These are phyloP conservation scores for Kregervanrija delftensis DNA, from an alignment of 805 yeast species.

Conservation along the genomic window DNA sequence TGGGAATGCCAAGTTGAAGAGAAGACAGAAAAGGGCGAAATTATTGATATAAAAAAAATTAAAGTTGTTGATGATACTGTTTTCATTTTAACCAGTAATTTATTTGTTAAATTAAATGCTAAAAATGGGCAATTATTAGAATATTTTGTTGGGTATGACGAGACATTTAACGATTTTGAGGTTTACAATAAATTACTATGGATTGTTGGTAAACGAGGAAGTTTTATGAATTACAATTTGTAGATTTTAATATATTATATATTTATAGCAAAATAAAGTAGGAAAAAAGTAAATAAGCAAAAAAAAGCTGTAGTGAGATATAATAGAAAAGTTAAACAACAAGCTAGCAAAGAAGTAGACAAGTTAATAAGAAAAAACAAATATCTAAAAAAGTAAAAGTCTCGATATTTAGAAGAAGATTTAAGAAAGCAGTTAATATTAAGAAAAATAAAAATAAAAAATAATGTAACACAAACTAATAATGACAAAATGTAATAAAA, in stretches of 20 bases:
- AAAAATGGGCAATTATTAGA: conserved; percentile 6
- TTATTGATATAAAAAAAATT: conserved; percentile 2
- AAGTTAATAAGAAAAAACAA: too few relatives aligned
- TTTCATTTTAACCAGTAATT: conserved; percentile 3
- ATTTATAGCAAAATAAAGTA: background rate
- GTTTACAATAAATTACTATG: conserved; percentile 2
- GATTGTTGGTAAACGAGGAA: conserved; percentile 11
- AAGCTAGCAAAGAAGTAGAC: too few relatives aligned
- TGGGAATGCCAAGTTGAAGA: conserved; percentile 10
- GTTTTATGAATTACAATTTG: conserved; percentile 4
- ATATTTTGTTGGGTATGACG: conserved; percentile 12
- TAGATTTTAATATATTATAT: background rate
- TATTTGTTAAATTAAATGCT: conserved; percentile 6
- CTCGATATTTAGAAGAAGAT: too few relatives aligned
- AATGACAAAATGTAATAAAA: conserved; percentile 1
- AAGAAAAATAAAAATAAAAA: background rate
- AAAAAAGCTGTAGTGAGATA: too few relatives aligned
- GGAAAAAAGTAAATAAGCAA: background rate
- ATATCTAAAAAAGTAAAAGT: too few relatives aligned
- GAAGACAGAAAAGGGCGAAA: background rate
- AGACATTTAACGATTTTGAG: conserved; percentile 3
- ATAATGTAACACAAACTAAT: background rate
- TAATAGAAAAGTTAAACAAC: too few relatives aligned
- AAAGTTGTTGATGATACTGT: background rate
- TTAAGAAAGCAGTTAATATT: too few relatives aligned